A percentile compares a stretch with the other conserved stretches of the same genome.
phyloP scores from a whole-genome alignment of 257 asterid genomes.

The Nicotiana knightiana region DNA sequence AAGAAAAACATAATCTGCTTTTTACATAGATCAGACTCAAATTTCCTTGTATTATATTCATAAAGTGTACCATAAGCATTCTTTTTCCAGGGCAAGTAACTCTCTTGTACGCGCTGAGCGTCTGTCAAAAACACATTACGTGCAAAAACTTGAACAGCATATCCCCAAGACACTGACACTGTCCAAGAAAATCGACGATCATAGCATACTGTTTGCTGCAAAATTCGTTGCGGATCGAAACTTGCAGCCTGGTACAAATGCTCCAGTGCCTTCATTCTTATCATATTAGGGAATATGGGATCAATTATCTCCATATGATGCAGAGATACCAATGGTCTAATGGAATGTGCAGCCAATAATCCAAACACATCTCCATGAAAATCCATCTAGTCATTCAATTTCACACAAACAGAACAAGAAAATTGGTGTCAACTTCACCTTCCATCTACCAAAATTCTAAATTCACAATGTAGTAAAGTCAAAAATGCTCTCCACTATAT shows the following conservation, averaged over 20 bases:
- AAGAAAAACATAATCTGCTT: slow-evolving; percentile 49
- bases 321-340: slow-evolving; percentile 52
- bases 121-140: slow-evolving; percentile 53
- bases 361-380: slow-evolving; percentile 67
- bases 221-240: slow-evolving; percentile 48
- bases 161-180: slow-evolving; percentile 71
- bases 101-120: slow-evolving; percentile 42
- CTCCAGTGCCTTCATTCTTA: slow-evolving; percentile 36
- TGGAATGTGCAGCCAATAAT: slow-evolving; percentile 63
- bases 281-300: slow-evolving; percentile 66
- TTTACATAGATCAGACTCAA: slow-evolving; percentile 45
- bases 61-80: slow-evolving; percentile 43
- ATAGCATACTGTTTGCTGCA: slow-evolving; percentile 82
- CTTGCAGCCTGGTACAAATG: slow-evolving; percentile 52
- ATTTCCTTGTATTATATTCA: slow-evolving; percentile 53
- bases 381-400: slow-evolving; percentile 43
- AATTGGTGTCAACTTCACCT: background rate
- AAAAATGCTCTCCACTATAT: too few species aligned
- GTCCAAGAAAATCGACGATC: slow-evolving; percentile 41
- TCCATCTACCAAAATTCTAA: background rate
- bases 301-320: slow-evolving; percentile 74
- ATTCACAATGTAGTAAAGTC: background rate
- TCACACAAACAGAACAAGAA: background rate
- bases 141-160: slow-evolving; percentile 55
- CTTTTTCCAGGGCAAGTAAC: slow-evolving; percentile 72